phyloP scores from a whole-genome alignment of 129 eudicot species.

The Ambrosia artemisiifolia region DNA sequence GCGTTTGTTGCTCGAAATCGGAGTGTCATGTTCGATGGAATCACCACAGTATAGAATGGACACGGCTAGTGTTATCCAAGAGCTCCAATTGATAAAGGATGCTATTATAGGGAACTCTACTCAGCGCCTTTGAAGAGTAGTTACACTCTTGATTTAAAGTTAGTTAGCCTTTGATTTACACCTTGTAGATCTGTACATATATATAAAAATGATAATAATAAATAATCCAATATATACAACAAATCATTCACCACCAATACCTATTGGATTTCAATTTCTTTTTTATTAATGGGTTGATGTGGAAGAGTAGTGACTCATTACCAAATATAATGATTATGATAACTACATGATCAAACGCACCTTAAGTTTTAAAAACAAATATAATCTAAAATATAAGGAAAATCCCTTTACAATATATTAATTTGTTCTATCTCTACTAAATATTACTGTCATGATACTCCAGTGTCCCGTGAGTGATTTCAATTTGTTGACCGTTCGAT shows the following conservation, averaged over 20 bases:
- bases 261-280: too few species aligned
- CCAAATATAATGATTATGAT: background rate
- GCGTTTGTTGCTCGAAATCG: constrained; percentile 28
- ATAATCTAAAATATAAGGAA: background rate
- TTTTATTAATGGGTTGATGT: background rate
- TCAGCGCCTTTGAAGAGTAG: background rate
- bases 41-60: constrained; percentile 41
- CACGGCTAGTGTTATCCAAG: constrained; percentile 22
- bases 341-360: background rate
- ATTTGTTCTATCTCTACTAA: too few species aligned
- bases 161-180: too few species aligned
- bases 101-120: constrained; percentile 19
- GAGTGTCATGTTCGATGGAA: constrained; percentile 48
- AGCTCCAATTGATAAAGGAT: constrained; percentile 27
- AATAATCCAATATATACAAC: too few species aligned
- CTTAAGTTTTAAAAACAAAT: background rate
- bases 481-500: too few species aligned
- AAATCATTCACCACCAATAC: too few species aligned
- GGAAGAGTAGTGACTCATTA: background rate
- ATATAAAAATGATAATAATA: too few species aligned
- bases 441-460: too few species aligned
- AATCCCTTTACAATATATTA: too few species aligned
- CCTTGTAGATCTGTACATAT: too few species aligned
- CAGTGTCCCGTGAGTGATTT: too few species aligned
- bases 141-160: too few species aligned